phyloP scores from a whole-genome alignment of 1,284 basidiomycete species.

The Blastosporella zonata region DNA sequence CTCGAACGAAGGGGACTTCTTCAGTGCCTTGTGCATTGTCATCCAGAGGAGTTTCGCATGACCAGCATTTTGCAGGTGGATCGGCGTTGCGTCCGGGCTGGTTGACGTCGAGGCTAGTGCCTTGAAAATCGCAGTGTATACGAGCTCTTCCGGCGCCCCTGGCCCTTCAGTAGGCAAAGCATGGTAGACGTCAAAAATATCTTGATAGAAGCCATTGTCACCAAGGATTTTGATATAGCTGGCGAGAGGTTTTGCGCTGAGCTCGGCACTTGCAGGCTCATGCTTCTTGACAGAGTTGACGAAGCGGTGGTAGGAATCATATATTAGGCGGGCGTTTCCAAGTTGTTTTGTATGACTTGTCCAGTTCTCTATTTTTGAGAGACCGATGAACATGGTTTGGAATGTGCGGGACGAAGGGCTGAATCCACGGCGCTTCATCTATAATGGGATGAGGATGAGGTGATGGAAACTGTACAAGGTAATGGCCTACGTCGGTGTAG shows the following conservation, averaged over 20 bases:
- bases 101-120: slow-evolving; percentile 36
- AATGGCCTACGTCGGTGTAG: slow-evolving; percentile 59
- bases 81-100: neutral
- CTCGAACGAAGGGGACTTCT: slow-evolving; percentile 39
- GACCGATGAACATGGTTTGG: slow-evolving; percentile 59
- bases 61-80: slow-evolving; percentile 34
- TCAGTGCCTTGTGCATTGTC: slow-evolving; percentile 50
- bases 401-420: slow-evolving; percentile 64
- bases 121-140: slow-evolving; percentile 62
- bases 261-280: slow-evolving; percentile 44
- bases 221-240: slow-evolving; percentile 65
- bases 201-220: slow-evolving; percentile 51
- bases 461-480: slow-evolving; percentile 8
- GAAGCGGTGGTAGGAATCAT: slow-evolving; percentile 50
- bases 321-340: slow-evolving; percentile 54
- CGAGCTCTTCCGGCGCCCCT: slow-evolving; percentile 49
- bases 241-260: slow-evolving; percentile 46
- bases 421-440: slow-evolving; percentile 82
- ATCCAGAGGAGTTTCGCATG: slow-evolving; percentile 71
- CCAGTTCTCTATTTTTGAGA: slow-evolving; percentile 60
- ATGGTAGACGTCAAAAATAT: slow-evolving; percentile 72
- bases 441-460: neutral
- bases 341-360: slow-evolving; percentile 52
- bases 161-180: slow-evolving; percentile 55
- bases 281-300: slow-evolving; percentile 43